Conservation (phyloP, 192 early-diverging fungal genomes). For the Coemansia sp. region DNA sequence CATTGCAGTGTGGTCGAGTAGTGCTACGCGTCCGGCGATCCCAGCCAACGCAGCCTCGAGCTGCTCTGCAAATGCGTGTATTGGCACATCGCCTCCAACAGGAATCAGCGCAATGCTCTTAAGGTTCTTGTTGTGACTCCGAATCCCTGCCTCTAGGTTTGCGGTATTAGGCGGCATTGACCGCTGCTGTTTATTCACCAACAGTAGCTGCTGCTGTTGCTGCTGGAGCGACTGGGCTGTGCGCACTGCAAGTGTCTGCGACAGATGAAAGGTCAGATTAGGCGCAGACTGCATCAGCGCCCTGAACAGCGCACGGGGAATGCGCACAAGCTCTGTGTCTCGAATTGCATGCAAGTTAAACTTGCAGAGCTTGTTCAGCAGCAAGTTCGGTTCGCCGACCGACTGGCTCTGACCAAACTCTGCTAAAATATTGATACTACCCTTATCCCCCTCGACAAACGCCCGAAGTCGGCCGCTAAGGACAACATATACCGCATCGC, state of each 20-base stretch:
- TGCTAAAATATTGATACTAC: slow-evolving; percentile 75
- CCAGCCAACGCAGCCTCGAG: slow-evolving; percentile 69
- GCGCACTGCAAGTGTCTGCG: slow-evolving; percentile 82
- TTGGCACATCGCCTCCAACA: slow-evolving; percentile 74
- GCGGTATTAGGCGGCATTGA: neutral
- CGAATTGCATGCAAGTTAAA: slow-evolving; percentile 96
- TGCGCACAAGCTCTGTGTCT: slow-evolving; percentile 91
- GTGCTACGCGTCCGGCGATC: slow-evolving; percentile 67
- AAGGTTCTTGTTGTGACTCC: slow-evolving; percentile 88
- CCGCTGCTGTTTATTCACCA: slow-evolving; percentile 10
- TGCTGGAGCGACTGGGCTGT: slow-evolving; percentile 56
- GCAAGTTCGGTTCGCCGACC: slow-evolving; percentile 91
- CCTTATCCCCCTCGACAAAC: slow-evolving; percentile 65
- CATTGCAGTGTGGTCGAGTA: slow-evolving; percentile 81
- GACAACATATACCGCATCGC: slow-evolving; percentile 90
- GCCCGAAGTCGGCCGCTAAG: slow-evolving; percentile 90
- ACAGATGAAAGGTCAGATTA: slow-evolving; percentile 87
- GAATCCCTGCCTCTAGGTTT: slow-evolving; percentile 50
- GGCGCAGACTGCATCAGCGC: slow-evolving; percentile 86
- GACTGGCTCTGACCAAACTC: slow-evolving; percentile 96
- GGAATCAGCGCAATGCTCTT: slow-evolving; percentile 94
- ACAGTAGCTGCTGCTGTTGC: slow-evolving; percentile 21
- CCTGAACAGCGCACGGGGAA: slow-evolving; percentile 94
- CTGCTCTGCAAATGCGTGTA: slow-evolving; percentile 84
- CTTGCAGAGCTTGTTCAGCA: slow-evolving; percentile 68